phyloP scores from a whole-genome alignment of 1,284 basidiomycete genomes.

The Serendipita sp. region DNA sequence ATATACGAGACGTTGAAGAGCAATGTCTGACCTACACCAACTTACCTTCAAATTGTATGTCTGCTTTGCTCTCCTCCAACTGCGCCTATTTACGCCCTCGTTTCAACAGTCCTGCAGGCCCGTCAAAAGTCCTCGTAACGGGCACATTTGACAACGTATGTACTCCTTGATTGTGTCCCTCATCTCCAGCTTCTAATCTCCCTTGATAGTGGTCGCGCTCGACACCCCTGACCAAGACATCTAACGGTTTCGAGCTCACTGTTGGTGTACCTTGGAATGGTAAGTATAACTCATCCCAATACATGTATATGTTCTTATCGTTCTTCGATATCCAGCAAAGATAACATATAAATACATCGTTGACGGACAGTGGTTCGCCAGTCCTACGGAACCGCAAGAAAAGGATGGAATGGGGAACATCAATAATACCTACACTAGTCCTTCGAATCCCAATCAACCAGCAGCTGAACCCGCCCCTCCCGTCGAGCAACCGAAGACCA shows the following conservation, averaged over 20 bases:
- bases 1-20: background rate
- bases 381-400: constrained; percentile 7
- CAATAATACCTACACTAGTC: constrained; percentile 21
- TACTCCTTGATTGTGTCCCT: background rate
- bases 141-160: constrained; percentile 9
- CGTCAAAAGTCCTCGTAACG: constrained; percentile 9
- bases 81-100: background rate
- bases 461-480: background rate
- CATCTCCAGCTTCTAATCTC: background rate
- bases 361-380: constrained; percentile 10
- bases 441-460: constrained; percentile 15
- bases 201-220: background rate
- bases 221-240: background rate
- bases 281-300: background rate
- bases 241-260: background rate
- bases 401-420: constrained; percentile 9
- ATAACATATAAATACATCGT: constrained; percentile 12
- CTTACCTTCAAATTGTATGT: constrained; percentile 9
- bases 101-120: constrained; percentile 1
- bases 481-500: background rate
- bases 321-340: constrained; percentile 6
- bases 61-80: background rate
- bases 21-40: constrained; percentile 5
- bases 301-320: background rate
- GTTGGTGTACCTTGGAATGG: background rate